Base-by-base conservation (phyloP, 805 yeast genomes). In the Candida krabiensis region DNA sequence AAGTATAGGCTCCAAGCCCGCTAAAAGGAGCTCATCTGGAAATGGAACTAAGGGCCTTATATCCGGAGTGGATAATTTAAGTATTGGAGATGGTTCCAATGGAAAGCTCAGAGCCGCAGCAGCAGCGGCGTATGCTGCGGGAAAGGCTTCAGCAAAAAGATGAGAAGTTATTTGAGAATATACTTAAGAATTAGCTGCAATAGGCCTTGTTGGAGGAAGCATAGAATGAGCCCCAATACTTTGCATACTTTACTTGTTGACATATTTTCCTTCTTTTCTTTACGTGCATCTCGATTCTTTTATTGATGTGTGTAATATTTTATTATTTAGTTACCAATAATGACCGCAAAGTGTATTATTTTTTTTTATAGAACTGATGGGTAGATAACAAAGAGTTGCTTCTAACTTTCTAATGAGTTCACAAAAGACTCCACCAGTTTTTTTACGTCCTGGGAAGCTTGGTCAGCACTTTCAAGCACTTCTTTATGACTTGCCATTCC, bases 401-500 rank as follows among this genome's bases (percentile, higher is more conserved):
- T n/a, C n/a, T n/a, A n/a, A n/a, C n/a, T n/a, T n/a, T n/a, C 30
- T 16, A 54, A 30, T 17, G 36, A 35, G 31, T 54, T 55, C 33
- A 83, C 73, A 1, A 83, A 75, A 16, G 77, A 77, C 50, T 75
- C 83, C 36, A 91, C 74, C 35, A 91, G 70, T 25, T 46, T 62
- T 60, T 87, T 81, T 22, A 91, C 90, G 60, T 91, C 97, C 33
- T 70, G 58, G 0, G 96, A 85, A 0, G 97, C 97, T 41, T 67
- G 75, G 32, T 73, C 71, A 9, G 96, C 96, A 35, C 80, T 80
- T 50, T 83, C 88, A 38, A 91, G 69, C 1, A 91, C 99, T 64
- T 91, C 99, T n/a, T 70, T 84, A 59, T 91, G 98, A 39, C 81
- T 81, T 6, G 98, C 96, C 71, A 80, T 83, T 13, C 95, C 95